Percentiles rank a stretch among this genome's conserved stretches.
Evolutionary conservation across 805 yeast genomes (phyloP).

Genomic region (Hanseniaspora singularis): DNA sequence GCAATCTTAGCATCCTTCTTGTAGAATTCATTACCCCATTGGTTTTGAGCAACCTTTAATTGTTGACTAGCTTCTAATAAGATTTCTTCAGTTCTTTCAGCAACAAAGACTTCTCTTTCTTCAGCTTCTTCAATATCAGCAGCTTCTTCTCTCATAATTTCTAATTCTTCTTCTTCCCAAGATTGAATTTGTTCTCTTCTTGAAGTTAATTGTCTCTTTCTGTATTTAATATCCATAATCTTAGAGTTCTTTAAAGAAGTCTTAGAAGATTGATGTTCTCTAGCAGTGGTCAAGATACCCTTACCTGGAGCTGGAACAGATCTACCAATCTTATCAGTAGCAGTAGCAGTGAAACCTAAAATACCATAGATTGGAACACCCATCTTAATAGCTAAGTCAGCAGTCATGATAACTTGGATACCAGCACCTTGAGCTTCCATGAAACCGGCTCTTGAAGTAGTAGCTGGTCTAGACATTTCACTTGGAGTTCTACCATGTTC

Average conservation of each 20-base stretch:
- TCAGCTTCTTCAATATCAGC: slow-evolving; percentile 35
- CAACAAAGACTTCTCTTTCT: slow-evolving; percentile 47
- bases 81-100: slow-evolving; percentile 80
- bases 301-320: slow-evolving; percentile 99
- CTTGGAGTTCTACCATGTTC: slow-evolving; percentile 95
- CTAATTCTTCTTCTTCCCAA: slow-evolving; percentile 79
- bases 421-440: slow-evolving; percentile 99
- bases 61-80: slow-evolving; percentile 75
- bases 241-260: slow-evolving; percentile 60
- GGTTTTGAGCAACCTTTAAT: slow-evolving; percentile 74
- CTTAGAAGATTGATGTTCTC: slow-evolving; percentile 63
- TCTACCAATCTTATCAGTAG: slow-evolving; percentile 96
- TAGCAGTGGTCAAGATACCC: slow-evolving; percentile 96
- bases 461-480: slow-evolving; percentile 98
- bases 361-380: slow-evolving; percentile 98
- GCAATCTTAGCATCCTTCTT: slow-evolving; percentile 85
- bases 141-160: slow-evolving; percentile 59
- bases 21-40: slow-evolving; percentile 94
- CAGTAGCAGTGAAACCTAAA: slow-evolving; percentile 88
- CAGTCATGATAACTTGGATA: slow-evolving; percentile 91
- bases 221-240: slow-evolving; percentile 78
- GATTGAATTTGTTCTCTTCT: slow-evolving; percentile 65
- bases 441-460: slow-evolving; percentile 92
- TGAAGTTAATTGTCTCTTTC: slow-evolving; percentile 76
- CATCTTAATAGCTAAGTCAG: slow-evolving; percentile 87